Evolutionary conservation across 257 asterid species (phyloP).

Genomic region (Nicotiana attenuata): DNA sequence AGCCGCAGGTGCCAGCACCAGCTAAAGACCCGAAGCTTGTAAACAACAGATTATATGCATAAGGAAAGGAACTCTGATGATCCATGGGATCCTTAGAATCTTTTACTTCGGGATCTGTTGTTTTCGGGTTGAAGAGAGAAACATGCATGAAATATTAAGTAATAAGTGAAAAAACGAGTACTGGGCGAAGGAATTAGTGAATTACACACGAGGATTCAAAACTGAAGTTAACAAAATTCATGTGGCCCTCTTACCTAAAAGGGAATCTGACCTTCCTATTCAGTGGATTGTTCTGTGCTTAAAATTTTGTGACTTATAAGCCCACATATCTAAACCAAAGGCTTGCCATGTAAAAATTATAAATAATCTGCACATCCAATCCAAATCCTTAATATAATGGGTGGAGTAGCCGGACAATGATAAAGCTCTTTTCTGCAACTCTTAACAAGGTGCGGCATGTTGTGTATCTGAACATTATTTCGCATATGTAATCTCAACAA

Average conservation of each 20-base stretch:
- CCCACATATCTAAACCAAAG: not conserved
- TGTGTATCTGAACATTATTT: not conserved
- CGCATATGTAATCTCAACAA: not conserved
- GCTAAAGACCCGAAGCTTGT: not conserved
- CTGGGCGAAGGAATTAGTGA: not conserved
- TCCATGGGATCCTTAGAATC: not conserved
- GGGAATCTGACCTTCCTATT: not conserved
- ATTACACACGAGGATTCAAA: not conserved
- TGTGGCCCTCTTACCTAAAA: not conserved
- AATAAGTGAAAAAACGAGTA: not conserved
- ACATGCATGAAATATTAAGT: not conserved
- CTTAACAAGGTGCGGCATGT: not conserved
- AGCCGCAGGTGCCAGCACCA: not conserved
- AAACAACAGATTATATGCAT: not conserved
- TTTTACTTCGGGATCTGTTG: not conserved
- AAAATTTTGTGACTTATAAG: not conserved
- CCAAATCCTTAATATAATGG: not conserved
- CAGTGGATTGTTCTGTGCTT: not conserved
- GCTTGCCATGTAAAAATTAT: not conserved
- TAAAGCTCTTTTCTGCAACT: not conserved
- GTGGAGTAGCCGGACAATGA: not conserved
- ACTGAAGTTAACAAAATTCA: not conserved
- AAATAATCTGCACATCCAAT: not conserved
- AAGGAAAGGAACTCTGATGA: not conserved
- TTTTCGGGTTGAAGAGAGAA: not conserved